A percentile compares a stretch with the other conserved stretches of the same genome.
Conservation (phyloP, 345 rosid genomes). For the Salix brachista region DNA sequence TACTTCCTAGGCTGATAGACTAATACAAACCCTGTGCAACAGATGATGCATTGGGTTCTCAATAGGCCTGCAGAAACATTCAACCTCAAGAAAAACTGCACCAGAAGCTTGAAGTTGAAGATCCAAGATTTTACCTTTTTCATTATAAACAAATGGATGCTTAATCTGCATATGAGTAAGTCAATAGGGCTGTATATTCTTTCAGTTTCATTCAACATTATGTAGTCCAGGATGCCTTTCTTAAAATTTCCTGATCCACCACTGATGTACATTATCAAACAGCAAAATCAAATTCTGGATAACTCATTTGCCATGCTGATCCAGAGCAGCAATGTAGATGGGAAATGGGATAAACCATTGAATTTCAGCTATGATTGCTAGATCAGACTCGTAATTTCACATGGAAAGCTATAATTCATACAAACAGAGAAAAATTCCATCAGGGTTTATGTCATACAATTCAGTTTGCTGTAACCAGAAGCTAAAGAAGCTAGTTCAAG, state of each 20-base stretch:
- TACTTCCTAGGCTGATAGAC: no score
- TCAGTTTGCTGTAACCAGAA: background rate
- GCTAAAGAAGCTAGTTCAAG: background rate
- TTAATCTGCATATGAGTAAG: slow-evolving; percentile 59
- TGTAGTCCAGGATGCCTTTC: slow-evolving; percentile 90
- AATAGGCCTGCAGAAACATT: no score
- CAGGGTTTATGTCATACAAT: background rate
- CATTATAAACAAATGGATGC: slow-evolving; percentile 2
- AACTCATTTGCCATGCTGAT: slow-evolving; percentile 4
- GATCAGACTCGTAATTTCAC: background rate
- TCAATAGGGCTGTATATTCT: slow-evolving; percentile 86
- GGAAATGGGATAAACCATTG: background rate
- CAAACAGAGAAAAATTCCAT: background rate
- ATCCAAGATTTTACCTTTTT: background rate
- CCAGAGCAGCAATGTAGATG: background rate
- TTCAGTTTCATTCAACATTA: slow-evolving; percentile 87
- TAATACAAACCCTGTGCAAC: no score
- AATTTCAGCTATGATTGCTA: background rate
- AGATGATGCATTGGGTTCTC: no score
- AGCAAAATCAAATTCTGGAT: slow-evolving; percentile 15
- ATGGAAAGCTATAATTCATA: slow-evolving; percentile 3
- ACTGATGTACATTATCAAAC: slow-evolving; percentile 51
- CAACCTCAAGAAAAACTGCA: no score
- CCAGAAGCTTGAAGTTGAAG: background rate
- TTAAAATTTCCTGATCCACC: slow-evolving; percentile 99